Base-by-base conservation (phyloP, 768 basidiomycete species). In the Exidia glandulosa region DNA sequence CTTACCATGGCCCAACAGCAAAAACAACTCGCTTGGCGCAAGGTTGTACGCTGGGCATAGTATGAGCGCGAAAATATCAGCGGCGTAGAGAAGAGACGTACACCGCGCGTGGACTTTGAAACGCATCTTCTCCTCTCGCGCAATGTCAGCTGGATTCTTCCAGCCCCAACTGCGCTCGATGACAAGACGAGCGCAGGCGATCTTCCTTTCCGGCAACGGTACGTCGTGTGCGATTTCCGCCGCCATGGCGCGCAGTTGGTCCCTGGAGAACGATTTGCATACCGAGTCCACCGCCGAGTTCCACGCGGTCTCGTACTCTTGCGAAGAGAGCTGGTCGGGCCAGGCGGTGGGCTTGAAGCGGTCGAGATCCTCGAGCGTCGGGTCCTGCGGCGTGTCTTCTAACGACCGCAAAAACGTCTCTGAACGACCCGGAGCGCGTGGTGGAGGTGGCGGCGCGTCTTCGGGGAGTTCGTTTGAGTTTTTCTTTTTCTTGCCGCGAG, bases 1-100 rank as follows among this genome's bases (percentile, higher is more conserved):
- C 70, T 19, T 37, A 86, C 88, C 85, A 79, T 79, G 84, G 41
- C 88, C 88, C 62, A 91, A 77, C 32, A 90, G 75, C 32, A 90
- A 67, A 67, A 90, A 88, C 5, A 88, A 75, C 64, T 87, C 77
- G 56, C 76, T 78, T 2, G 82, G 77, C 19, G 75, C 77, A 60
- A 90, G 71, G 32, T 77, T 70, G 65, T 86, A 80, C 2, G 70
- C 88, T 90, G 64, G 9, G 32, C 32, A 57, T 56, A 29, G 60
- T 32, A 23, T 33, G 37, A 14, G 59, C 56, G 23, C 61, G 33
- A 33, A 60, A 29, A 58, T 36, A 57, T 31, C 54, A 57, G 59
- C 41, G 14, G 32, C 32, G 36, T 14, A 50, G 41, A 64, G 10
- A 56, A 33, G 52, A 34, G 37, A 75, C 81, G 60, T 66, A 84